Percentiles rank a stretch among this genome's conserved stretches.
phyloP scores from a whole-genome alignment of 106 monocot genomes.

The Dendrobium huoshanense region DNA sequence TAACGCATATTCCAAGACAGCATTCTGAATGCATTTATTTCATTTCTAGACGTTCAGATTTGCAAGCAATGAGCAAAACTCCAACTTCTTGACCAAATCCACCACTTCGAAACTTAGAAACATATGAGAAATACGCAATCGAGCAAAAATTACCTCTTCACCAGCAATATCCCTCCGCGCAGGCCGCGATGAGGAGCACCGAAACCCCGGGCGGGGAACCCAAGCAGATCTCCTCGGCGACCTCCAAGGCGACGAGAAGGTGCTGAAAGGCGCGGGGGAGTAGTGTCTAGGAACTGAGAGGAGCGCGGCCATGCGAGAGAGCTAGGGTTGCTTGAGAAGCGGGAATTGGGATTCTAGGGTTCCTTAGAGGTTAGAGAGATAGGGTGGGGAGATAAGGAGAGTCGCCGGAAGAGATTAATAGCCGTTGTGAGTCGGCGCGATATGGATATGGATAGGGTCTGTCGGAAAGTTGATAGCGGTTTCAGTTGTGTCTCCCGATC shows the following conservation, averaged over 20 bases:
- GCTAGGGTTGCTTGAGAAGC: slow-evolving; percentile 3
- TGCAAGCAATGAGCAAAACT: not conserved
- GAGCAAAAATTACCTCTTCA: slow-evolving; percentile 7
- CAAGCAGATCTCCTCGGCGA: not conserved
- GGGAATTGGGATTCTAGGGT: not conserved
- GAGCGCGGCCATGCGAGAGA: slow-evolving; percentile 1
- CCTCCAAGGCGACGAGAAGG: not conserved
- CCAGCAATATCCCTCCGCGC: not conserved
- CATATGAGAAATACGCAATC: not conserved
- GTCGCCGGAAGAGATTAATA: not conserved
- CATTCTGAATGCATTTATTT: not conserved
- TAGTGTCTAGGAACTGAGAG: not conserved
- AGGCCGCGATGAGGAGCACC: slow-evolving; percentile 3
- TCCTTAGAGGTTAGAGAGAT: not conserved
- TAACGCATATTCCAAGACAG: not conserved
- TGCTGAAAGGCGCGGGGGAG: not conserved
- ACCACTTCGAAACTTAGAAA: not conserved
- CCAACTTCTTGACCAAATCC: not conserved
- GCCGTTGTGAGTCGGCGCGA: not conserved
- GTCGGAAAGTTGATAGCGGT: not conserved
- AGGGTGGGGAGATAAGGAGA: not conserved
- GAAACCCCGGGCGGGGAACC: slow-evolving; percentile 7
- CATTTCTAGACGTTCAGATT: not conserved
- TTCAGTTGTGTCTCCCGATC: not conserved
- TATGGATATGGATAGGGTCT: not conserved